Conservation (phyloP, 176 grass and related monocot species). For the Juncus inflexus region DNA sequence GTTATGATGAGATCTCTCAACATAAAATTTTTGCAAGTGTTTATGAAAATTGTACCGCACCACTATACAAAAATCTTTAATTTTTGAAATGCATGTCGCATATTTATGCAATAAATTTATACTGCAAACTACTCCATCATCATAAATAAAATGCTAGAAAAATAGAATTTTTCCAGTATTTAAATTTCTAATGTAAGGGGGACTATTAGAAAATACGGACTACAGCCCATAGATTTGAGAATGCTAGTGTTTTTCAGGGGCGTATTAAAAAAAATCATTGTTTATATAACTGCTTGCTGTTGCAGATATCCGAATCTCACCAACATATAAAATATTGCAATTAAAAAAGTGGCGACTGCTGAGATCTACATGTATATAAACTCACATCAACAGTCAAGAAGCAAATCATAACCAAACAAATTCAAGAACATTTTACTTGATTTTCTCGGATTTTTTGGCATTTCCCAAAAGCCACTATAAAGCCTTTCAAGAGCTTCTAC, state of each 20-base stretch:
- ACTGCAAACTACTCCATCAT: too few relatives aligned
- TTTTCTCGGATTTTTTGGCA: slow-evolving; percentile 19
- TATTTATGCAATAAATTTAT: too few relatives aligned
- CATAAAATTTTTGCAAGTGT: too few relatives aligned
- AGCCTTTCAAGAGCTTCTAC: neutral
- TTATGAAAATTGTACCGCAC: too few relatives aligned
- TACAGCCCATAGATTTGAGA: too few relatives aligned
- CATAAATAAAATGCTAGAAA: too few relatives aligned
- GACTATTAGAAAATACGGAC: too few relatives aligned
- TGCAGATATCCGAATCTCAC: slow-evolving; percentile 29
- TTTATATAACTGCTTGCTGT: slow-evolving; percentile 21
- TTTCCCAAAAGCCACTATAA: slow-evolving; percentile 11
- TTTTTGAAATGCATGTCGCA: too few relatives aligned
- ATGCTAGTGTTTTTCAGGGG: neutral
- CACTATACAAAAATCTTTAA: too few relatives aligned
- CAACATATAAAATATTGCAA: slow-evolving; percentile 11
- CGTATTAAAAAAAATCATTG: neutral
- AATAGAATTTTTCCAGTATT: too few relatives aligned
- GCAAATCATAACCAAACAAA: slow-evolving; percentile 1
- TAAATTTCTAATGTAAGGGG: too few relatives aligned
- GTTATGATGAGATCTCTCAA: too few relatives aligned
- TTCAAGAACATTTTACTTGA: neutral
- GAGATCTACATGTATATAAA: slow-evolving; percentile 22
- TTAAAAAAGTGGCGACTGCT: slow-evolving; percentile 19
- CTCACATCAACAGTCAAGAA: slow-evolving; percentile 1